Evolutionary conservation across 805 yeast species (phyloP), one percentile per base, ranked within the genome.

Genomic region (Millerago galiae): DNA sequence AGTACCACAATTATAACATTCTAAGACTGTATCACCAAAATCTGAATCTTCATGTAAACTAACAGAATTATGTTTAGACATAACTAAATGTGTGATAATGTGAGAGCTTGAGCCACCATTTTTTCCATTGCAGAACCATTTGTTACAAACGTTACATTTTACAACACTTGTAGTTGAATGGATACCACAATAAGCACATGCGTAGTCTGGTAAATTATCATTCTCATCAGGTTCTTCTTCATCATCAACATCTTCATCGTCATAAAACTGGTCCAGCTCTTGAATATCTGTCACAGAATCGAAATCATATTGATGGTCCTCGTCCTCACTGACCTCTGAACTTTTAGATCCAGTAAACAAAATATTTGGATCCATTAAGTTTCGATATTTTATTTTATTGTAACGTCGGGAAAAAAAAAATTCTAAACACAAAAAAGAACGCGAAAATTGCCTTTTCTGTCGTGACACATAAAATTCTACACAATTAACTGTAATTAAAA

Each of bases 1-100:
- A 56, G 75, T 77, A 26, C 96, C 96, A 67, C 97, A 90, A 56
- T 81, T 82, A 64, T 89, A 90, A 65, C 97, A 90, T 60, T 90
- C 97, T 44, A 90, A 65, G 2, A 79, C 72, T 6, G 90, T 82
- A 41, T 84, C 95, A n/a, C 96, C 96, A 21, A 89, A 67, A 47
- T 85, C 89, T 2, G 90, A 81, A 21, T 83, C 83, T 30, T 80
- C 80, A 59, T 89, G 96, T 36, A 88, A 70, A 2, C 83, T 70
- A 3, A 90, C 88, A 16, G 62, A 68, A 53, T 81, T 79, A 59
- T 90, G 97, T 47, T 81, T 77, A 1, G 95, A 75, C 51, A 85
- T 65, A 25, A 88, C 95, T 58, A 89, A 65, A 62, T 90, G 97
- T 14, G 85, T 84, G 15, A 90, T 79, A 13, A 90, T 85, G 60